Evolutionary conservation across 2,329 filamentous ascomycete genomes (phyloP).

Genomic region (Diaporthe sp.): DNA sequence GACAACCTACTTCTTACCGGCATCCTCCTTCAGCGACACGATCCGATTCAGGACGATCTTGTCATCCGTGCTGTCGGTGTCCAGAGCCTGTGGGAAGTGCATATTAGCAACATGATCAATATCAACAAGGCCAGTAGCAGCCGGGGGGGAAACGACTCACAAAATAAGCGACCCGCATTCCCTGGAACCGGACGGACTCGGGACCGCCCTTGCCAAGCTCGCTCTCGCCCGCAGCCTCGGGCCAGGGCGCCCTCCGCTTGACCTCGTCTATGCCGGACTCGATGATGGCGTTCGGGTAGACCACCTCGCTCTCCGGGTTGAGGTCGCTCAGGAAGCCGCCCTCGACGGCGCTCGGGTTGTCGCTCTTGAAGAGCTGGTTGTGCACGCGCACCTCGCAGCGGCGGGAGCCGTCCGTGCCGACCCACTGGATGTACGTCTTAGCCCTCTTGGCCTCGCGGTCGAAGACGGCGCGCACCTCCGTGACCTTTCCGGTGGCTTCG

Average conservation of each 20-base stretch:
- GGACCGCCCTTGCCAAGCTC: slow-evolving; percentile 73
- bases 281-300: slow-evolving; percentile 84
- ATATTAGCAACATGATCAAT: slow-evolving; percentile 35
- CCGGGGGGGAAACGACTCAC: slow-evolving; percentile 54
- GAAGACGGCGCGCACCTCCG: slow-evolving; percentile 46
- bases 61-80: slow-evolving; percentile 83
- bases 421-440: slow-evolving; percentile 74
- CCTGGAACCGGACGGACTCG: slow-evolving; percentile 91
- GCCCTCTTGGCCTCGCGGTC: slow-evolving; percentile 48
- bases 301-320: slow-evolving; percentile 85
- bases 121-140: fast-evolving
- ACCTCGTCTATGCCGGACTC: slow-evolving; percentile 89
- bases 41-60: slow-evolving; percentile 92
- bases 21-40: slow-evolving; percentile 90
- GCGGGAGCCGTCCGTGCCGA: slow-evolving; percentile 51
- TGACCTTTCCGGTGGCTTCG: slow-evolving; percentile 59
- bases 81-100: slow-evolving; percentile 69
- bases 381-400: slow-evolving; percentile 41
- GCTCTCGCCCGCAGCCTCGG: slow-evolving; percentile 80
- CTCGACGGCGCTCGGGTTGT: slow-evolving; percentile 82
- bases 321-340: slow-evolving; percentile 88
- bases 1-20: slow-evolving; percentile 67
- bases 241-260: slow-evolving; percentile 81
- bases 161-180: slow-evolving; percentile 89
- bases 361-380: slow-evolving; percentile 68